Evolutionary conservation across 2,329 filamentous ascomycete genomes (phyloP).

Genomic region (Fusarium udum): DNA sequence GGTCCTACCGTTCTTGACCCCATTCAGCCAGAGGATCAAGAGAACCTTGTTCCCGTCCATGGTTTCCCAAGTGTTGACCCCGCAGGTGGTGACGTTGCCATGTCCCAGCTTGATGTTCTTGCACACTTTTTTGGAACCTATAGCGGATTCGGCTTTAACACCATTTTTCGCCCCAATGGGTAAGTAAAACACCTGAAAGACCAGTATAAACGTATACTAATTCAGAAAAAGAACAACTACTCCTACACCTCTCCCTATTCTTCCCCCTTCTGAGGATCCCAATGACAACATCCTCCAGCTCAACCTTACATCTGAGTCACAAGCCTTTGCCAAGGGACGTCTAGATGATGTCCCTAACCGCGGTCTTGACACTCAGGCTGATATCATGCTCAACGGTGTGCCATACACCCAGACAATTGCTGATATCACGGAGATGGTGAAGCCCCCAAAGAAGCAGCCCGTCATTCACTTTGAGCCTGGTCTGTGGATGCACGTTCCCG

Average conservation of each 20-base stretch:
- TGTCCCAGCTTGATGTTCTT: conserved; percentile 37
- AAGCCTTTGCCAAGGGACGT: conserved; percentile 46
- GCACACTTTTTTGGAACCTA: conserved; percentile 43
- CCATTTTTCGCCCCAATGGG: conserved; percentile 50
- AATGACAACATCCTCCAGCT: conserved; percentile 50
- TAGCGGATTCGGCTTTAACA: conserved; percentile 50
- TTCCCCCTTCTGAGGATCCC: conserved; percentile 13
- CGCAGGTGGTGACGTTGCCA: conserved; percentile 4
- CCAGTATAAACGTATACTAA: no score
- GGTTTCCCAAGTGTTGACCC: conserved; percentile 7
- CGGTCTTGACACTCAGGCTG: conserved; percentile 45
- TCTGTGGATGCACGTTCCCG: conserved; percentile 52
- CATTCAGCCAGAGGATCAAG: conserved; percentile 14
- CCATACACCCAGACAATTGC: conserved; percentile 50
- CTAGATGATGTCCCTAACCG: conserved; percentile 51
- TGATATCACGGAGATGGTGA: conserved; percentile 45
- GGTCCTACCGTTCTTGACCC: conserved; percentile 28
- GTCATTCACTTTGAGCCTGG: conserved; percentile 55
- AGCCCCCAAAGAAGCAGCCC: conserved; percentile 29
- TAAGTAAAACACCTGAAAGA: no score
- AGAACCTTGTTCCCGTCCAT: background rate
- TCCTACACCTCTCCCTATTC: conserved; percentile 23
- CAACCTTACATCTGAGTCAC: conserved; percentile 50
- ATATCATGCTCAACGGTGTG: conserved; percentile 50
- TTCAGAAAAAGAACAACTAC: conserved; percentile 11